Conservation (phyloP, 2,329 filamentous ascomycete genomes). For the Celoporthe dispersa region DNA sequence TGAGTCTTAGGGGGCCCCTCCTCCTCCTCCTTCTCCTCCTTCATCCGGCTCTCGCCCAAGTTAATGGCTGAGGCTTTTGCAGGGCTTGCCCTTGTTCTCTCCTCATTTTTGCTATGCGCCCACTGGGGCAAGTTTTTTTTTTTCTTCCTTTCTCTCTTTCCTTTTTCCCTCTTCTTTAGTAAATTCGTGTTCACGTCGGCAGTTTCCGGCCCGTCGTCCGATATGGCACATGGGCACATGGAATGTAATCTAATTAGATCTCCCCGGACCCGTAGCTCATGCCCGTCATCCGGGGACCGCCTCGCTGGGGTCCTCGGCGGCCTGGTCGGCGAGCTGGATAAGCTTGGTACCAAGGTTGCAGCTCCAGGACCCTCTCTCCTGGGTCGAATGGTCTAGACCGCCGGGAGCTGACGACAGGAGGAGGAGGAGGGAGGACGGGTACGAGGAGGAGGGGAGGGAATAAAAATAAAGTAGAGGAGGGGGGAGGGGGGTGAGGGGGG, state of each 20-base stretch:
- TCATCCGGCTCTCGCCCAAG: background rate
- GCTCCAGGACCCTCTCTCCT: constrained; percentile 1
- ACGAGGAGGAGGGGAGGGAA: background rate
- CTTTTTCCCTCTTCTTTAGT: no score
- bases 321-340: background rate
- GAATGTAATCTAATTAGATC: background rate
- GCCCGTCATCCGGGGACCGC: constrained; percentile 3
- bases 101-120: background rate
- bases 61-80: background rate
- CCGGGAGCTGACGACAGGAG: background rate
- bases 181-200: background rate
- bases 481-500: background rate
- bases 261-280: background rate
- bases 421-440: background rate
- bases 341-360: constrained; percentile 6
- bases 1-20: background rate
- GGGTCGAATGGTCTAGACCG: constrained; percentile 9
- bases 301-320: background rate
- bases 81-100: background rate
- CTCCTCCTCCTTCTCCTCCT: background rate
- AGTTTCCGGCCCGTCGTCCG: background rate
- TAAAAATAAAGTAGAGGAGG: background rate
- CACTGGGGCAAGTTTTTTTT: background rate
- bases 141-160: background rate
- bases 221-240: constrained; percentile 3